Percentiles rank a stretch among this genome's conserved stretches.
phyloP scores from a whole-genome alignment of 2,329 filamentous ascomycete species.

The Colletotrichum sojae region DNA sequence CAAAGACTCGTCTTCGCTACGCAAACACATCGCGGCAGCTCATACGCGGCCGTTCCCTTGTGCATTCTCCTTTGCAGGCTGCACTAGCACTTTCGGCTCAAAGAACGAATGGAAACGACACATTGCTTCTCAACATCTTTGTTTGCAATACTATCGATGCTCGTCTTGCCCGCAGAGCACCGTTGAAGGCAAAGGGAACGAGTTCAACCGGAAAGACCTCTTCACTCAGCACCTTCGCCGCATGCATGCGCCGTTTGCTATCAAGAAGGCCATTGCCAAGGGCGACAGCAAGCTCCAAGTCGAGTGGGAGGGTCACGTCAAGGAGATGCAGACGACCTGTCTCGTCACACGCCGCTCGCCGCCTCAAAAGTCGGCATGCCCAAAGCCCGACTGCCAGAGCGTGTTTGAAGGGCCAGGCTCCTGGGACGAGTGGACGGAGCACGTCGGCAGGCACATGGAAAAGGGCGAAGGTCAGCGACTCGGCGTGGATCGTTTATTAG shows the following conservation, averaged over 20 bases:
- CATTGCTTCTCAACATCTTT: constrained; percentile 90
- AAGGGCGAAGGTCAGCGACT: constrained; percentile 73
- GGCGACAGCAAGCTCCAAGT: constrained; percentile 71
- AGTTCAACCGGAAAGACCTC: constrained; percentile 95
- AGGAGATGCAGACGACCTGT: constrained; percentile 81
- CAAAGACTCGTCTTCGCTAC: constrained; percentile 75
- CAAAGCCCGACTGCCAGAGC: constrained; percentile 78
- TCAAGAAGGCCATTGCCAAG: constrained; percentile 70
- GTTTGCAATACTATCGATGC: constrained; percentile 75
- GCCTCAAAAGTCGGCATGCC: constrained; percentile 80
- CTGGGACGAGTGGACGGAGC: constrained; percentile 95
- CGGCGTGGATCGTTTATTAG: constrained; percentile 70
- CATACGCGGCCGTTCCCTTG: constrained; percentile 86
- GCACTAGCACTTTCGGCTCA: constrained; percentile 85
- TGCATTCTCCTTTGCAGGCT: constrained; percentile 88
- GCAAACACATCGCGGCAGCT: constrained; percentile 77
- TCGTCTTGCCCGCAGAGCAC: constrained; percentile 70
- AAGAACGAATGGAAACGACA: constrained; percentile 99
- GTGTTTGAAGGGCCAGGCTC: constrained; percentile 79
- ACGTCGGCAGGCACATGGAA: constrained; percentile 92
- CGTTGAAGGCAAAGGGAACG: constrained; percentile 71
- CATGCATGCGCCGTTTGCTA: constrained; percentile 86
- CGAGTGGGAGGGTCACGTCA: constrained; percentile 76
- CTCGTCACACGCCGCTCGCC: constrained; percentile 77
- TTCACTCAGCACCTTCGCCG: constrained; percentile 95